Evolutionary conservation across 805 yeast species (phyloP).

Genomic region (Schwanniomyces polymorphus): DNA sequence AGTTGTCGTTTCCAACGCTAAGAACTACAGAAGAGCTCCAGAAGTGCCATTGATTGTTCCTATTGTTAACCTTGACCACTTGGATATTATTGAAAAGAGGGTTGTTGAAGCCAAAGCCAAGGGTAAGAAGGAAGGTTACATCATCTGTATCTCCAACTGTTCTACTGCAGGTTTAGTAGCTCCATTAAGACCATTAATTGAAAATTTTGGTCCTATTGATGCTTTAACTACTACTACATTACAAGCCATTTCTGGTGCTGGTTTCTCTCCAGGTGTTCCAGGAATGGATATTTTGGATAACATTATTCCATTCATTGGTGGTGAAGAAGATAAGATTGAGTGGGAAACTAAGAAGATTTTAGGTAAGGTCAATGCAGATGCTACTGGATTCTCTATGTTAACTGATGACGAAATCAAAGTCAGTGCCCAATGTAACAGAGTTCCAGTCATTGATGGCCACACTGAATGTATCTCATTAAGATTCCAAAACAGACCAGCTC

Average conservation of each 20-base stretch:
- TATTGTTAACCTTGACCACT: constrained; percentile 89
- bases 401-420: constrained; percentile 75
- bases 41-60: constrained; percentile 95
- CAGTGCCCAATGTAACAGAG: constrained; percentile 95
- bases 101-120: constrained; percentile 52
- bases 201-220: constrained; percentile 86
- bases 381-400: constrained; percentile 56
- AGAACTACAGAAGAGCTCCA: constrained; percentile 85
- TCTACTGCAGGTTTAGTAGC: constrained; percentile 98
- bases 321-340: constrained; percentile 98
- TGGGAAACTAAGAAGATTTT: constrained; percentile 97
- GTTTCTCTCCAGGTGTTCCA: constrained; percentile 96
- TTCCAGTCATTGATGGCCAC: constrained; percentile 97
- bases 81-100: constrained; percentile 65
- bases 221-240: constrained; percentile 85
- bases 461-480: constrained; percentile 90
- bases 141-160: constrained; percentile 95
- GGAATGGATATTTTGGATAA: constrained; percentile 95
- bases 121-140: constrained; percentile 74
- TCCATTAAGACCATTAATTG: constrained; percentile 91
- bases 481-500: constrained; percentile 81
- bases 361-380: constrained; percentile 58
- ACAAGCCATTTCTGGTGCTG: constrained; percentile 98
- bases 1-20: constrained; percentile 90
- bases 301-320: constrained; percentile 90